Percentiles rank a stretch among this genome's conserved stretches.
phyloP scores from a whole-genome alignment of 768 basidiomycete genomes.

The Suillus bovinus region DNA sequence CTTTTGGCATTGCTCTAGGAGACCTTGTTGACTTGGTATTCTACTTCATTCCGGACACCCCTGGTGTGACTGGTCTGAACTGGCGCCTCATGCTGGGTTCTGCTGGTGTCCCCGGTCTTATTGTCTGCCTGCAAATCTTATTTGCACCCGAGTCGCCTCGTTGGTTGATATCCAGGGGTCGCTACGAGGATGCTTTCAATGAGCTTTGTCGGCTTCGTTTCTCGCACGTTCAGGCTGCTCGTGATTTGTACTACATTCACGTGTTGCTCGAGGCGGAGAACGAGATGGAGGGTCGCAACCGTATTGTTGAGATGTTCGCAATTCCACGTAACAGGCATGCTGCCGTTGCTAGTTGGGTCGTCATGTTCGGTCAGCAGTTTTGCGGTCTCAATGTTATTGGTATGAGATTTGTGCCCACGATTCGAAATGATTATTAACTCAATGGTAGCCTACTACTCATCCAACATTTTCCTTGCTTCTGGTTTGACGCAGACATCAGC shows the following conservation, averaged over 20 bases:
- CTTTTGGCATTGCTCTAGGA: conserved; percentile 81
- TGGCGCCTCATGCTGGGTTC: conserved; percentile 83
- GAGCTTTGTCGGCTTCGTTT: conserved; percentile 69
- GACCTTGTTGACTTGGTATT: conserved; percentile 66
- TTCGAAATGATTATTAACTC: background rate
- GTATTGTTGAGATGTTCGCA: conserved; percentile 69
- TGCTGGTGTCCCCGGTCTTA: conserved; percentile 56
- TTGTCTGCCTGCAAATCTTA: conserved; percentile 46
- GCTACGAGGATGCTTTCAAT: conserved; percentile 65
- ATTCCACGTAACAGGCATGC: conserved; percentile 74
- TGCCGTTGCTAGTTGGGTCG: conserved; percentile 54
- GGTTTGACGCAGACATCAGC: conserved; percentile 56
- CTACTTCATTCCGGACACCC: conserved; percentile 47
- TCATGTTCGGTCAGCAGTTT: conserved; percentile 85
- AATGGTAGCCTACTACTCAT: conserved; percentile 72
- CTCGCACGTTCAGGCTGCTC: conserved; percentile 72
- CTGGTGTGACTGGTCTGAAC: conserved; percentile 59
- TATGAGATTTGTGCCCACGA: conserved; percentile 6
- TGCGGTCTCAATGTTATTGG: conserved; percentile 75
- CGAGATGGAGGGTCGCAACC: conserved; percentile 54
- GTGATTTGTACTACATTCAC: conserved; percentile 81
- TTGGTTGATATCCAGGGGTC: conserved; percentile 81
- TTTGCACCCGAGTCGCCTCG: conserved; percentile 72
- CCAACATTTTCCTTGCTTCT: conserved; percentile 66
- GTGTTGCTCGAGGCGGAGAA: conserved; percentile 67